A percentile compares a stretch with the other conserved stretches of the same genome.
Conservation (phyloP, 768 basidiomycete genomes). For the Rhizopogon sp. region DNA sequence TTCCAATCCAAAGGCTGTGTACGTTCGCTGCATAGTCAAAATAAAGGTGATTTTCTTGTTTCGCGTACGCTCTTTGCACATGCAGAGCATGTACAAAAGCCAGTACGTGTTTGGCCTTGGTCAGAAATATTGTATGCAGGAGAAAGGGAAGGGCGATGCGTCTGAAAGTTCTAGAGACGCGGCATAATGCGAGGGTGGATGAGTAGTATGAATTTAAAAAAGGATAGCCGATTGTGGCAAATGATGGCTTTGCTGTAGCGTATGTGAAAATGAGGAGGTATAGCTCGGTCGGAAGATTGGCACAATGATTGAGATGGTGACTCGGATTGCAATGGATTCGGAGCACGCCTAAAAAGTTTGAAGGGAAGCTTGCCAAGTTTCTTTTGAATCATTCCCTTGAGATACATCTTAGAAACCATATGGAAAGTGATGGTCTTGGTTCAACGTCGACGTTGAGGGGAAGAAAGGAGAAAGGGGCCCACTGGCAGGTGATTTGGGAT, state of each 20-base stretch:
- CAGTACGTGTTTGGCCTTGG: neutral
- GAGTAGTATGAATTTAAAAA: slow-evolving; percentile 6
- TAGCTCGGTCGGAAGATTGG: slow-evolving; percentile 30
- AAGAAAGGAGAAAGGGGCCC: too few species aligned
- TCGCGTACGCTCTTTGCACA: slow-evolving; percentile 14
- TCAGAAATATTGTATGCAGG: slow-evolving; percentile 33
- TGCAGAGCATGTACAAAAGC: slow-evolving; percentile 30
- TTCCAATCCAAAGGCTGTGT: slow-evolving; percentile 31
- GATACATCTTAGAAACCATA: too few species aligned
- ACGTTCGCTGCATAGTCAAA: slow-evolving; percentile 28
- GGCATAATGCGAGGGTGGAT: slow-evolving; percentile 26
- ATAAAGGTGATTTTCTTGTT: slow-evolving; percentile 18
- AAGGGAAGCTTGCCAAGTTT: neutral
- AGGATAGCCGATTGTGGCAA: neutral
- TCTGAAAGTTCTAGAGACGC: slow-evolving; percentile 29
- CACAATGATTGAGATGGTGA: neutral
- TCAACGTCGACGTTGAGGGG: too few species aligned
- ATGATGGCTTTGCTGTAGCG: slow-evolving; percentile 9
- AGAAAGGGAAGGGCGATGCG: slow-evolving; percentile 32
- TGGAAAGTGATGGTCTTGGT: too few species aligned
- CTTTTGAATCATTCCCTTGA: too few species aligned
- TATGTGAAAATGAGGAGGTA: slow-evolving; percentile 28
- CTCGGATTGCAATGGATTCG: slow-evolving; percentile 7
- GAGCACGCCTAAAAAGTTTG: neutral
- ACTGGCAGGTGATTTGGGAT: too few species aligned